phyloP scores from a whole-genome alignment of 306 rosid genomes.

The Cucurbita pepo region DNA sequence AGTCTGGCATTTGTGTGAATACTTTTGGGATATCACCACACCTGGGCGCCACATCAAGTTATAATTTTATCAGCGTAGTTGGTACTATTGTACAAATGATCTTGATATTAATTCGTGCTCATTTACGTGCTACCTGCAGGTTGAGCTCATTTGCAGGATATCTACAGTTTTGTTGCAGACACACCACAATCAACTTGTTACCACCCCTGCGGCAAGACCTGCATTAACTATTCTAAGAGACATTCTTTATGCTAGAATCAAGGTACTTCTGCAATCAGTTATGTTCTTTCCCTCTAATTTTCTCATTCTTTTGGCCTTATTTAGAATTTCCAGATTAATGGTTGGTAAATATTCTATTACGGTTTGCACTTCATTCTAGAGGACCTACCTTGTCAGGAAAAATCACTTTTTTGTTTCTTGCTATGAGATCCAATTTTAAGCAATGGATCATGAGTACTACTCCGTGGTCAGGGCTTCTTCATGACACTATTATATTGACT shows the following conservation, averaged over 20 bases:
- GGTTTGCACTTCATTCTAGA: not conserved
- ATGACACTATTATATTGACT: too few species aligned
- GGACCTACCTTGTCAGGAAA: not conserved
- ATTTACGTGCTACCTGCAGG: conserved; percentile 26
- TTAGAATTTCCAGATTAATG: not conserved
- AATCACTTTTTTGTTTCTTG: not conserved
- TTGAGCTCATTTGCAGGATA: conserved; percentile 72
- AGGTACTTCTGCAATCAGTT: conserved; percentile 32
- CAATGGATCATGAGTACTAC: not conserved
- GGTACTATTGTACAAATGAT: not conserved
- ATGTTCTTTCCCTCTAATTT: not conserved
- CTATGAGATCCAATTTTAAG: not conserved
- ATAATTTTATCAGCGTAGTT: not conserved
- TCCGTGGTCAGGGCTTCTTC: not conserved
- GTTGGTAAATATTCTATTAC: not conserved
- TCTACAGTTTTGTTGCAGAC: conserved; percentile 55
- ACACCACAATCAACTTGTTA: conserved; percentile 60
- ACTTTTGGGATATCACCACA: not conserved
- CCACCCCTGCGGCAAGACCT: conserved; percentile 67
- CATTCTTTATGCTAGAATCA: conserved; percentile 48
- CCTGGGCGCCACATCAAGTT: not conserved
- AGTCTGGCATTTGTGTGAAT: not conserved
- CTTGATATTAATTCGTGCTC: not conserved
- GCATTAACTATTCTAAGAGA: conserved; percentile 46
- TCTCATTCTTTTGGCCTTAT: not conserved